Conservation (phyloP, 2,329 filamentous ascomycete genomes). For the Diaporthe australafricana region DNA sequence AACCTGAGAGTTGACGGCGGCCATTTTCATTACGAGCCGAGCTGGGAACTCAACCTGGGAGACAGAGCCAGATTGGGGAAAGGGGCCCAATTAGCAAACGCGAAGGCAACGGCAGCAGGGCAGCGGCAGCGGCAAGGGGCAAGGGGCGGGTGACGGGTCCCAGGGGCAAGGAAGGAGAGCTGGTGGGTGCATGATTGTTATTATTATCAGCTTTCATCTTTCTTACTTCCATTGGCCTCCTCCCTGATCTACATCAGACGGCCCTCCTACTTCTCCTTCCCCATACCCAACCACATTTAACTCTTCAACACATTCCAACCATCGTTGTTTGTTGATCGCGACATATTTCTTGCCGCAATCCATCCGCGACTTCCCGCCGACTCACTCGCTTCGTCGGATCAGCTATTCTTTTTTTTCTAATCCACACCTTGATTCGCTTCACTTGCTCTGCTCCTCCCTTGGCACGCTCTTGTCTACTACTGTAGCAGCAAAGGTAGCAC, state of each 20-base stretch:
- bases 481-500: neutral
- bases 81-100: constrained; percentile 1
- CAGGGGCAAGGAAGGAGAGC: constrained; percentile 1
- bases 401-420: constrained; percentile 26
- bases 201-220: neutral
- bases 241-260: constrained; percentile 17
- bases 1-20: neutral
- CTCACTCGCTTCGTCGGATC: constrained; percentile 38
- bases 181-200: constrained; percentile 11
- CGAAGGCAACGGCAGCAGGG: neutral
- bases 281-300: neutral
- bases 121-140: constrained; percentile 18
- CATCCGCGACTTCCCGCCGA: constrained; percentile 14
- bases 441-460: constrained; percentile 21
- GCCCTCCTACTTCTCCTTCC: neutral
- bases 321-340: constrained; percentile 14
- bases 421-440: constrained; percentile 26
- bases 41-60: neutral
- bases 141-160: neutral
- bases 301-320: constrained; percentile 19
- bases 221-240: neutral
- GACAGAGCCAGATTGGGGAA: neutral
- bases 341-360: constrained; percentile 22
- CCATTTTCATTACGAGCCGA: constrained; percentile 1
- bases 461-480: constrained; percentile 1